These are phyloP conservation scores for Pinus taeda DNA, from an alignment of 75 land plant species.

Conservation along the genomic window DNA sequence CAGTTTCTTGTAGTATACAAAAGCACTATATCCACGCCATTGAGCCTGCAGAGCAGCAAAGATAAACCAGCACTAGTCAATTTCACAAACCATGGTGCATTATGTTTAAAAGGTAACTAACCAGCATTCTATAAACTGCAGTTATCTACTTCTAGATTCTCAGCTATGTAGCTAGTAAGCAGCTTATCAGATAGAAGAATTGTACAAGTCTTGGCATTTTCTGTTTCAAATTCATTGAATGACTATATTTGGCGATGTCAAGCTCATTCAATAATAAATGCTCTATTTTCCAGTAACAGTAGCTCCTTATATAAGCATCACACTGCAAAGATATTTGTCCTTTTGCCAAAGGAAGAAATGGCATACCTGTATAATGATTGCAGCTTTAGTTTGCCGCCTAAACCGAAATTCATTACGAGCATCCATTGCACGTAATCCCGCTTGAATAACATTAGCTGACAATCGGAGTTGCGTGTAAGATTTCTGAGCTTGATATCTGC, in stretches of 20 bases:
- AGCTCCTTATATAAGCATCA: no score
- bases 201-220: no score
- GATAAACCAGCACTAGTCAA: neutral
- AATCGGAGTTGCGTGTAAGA: conserved; percentile 40
- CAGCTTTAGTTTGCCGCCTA: conserved; percentile 80
- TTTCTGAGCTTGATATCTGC: conserved; percentile 64
- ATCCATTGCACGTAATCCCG: conserved; percentile 84
- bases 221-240: no score
- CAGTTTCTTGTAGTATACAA: conserved; percentile 40
- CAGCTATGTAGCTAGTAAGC: neutral
- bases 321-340: neutral
- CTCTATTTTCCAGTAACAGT: no score
- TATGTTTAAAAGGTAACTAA: neutral
- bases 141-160: neutral
- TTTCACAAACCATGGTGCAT: neutral
- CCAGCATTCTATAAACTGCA: neutral
- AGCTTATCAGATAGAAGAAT: neutral
- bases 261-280: no score
- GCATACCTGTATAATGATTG: conserved; percentile 79
- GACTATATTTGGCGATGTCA: no score
- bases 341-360: neutral
- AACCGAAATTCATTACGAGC: conserved; percentile 80
- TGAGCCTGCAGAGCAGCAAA: conserved; percentile 38
- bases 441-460: conserved; percentile 71
- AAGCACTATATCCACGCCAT: conserved; percentile 68